Evolutionary conservation across 495 filamentous ascomycete genomes (phyloP), one percentile per base, ranked within the genome.

Genomic region (Podospora comata): DNA sequence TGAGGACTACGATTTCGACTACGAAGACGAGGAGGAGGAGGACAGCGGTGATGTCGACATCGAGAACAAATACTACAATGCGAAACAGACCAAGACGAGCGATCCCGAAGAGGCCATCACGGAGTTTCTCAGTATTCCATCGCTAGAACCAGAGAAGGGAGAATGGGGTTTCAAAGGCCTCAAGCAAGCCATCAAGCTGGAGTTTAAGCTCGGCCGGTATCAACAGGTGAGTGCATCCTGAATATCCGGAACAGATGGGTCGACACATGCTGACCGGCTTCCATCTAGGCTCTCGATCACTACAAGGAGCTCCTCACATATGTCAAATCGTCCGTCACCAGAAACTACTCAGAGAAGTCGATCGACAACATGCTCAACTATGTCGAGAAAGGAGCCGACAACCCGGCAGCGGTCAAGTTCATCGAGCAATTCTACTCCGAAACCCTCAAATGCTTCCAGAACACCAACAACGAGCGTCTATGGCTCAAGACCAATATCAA

Each of bases 401-500:
- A 92, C 71, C 86, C 89, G 16, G 85, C 84, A 62, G 92, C 75
- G 1, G 89, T 90, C 73, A 82, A 89, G 68, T 96, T 90, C 80
- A 96, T 98, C 88, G 95, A 97, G 79, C 84, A 92, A 67, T 97
- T 99, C 84, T 99, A 98, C 79, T 94, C 92, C 9, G 80, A 92
- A 73, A 98, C 95, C 2, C 87, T 99, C 26, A 84, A 91, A 67
- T 95, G 95, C 19, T 98, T 99, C 81, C 93, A 97, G 79, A 96
- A 88, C 72, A 97, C 93, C 20, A 99, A 98, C 79, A 98, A 98
- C 75, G 95, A 99, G 80, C 88, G 95, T 61, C 81, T 99, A 65
- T 99, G 95, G 95, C 84, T 99, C 55, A 98, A 98, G 84, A 98
- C 96, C 0, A 98, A 97, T 76, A 96, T 97, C 73, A 99, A 99